Percentiles rank a stretch among this genome's conserved stretches.
phyloP scores from a whole-genome alignment of 1,284 basidiomycete species.

The Pseudozyma thailandica region DNA sequence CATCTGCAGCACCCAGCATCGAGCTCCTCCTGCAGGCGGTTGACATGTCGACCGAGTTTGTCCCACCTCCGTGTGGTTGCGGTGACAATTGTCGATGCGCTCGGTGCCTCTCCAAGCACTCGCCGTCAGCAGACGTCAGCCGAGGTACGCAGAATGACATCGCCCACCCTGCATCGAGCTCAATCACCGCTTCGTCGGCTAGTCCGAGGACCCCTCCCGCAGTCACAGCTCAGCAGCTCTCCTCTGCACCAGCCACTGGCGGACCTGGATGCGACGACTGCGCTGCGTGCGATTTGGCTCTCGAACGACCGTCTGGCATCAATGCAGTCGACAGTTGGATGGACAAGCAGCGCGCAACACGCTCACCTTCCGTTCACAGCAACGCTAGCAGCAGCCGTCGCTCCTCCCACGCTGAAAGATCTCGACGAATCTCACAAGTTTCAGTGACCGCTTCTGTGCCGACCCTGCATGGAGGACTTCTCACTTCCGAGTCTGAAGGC shows the following conservation, averaged over 20 bases:
- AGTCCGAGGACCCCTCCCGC: conserved; percentile 27
- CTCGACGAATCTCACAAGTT: background rate
- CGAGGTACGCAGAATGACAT: background rate
- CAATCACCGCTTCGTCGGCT: conserved; percentile 19
- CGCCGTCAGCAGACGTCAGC: background rate
- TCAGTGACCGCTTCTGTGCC: conserved; percentile 7
- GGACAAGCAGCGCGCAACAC: conserved; percentile 27
- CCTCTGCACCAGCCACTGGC: background rate
- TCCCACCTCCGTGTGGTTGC: conserved; percentile 46
- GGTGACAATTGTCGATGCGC: conserved; percentile 36
- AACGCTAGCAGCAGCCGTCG: conserved; percentile 9
- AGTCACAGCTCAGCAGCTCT: background rate
- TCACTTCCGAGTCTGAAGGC: conserved; percentile 9
- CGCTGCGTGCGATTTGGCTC: conserved; percentile 53
- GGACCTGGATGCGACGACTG: conserved; percentile 46
- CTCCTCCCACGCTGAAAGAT: conserved; percentile 7
- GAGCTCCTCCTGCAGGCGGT: conserved; percentile 47
- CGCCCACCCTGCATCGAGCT: conserved; percentile 12
- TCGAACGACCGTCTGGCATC: conserved; percentile 53
- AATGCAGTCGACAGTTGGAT: conserved; percentile 50
- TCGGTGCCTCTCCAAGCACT: conserved; percentile 32
- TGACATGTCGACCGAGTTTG: conserved; percentile 51
- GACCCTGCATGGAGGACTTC: conserved; percentile 31
- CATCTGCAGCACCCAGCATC: conserved; percentile 35
- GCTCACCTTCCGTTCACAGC: conserved; percentile 11